Conservation (phyloP, 225 moss, liverwort and hornwort species). For the Marchantia paleacea region DNA sequence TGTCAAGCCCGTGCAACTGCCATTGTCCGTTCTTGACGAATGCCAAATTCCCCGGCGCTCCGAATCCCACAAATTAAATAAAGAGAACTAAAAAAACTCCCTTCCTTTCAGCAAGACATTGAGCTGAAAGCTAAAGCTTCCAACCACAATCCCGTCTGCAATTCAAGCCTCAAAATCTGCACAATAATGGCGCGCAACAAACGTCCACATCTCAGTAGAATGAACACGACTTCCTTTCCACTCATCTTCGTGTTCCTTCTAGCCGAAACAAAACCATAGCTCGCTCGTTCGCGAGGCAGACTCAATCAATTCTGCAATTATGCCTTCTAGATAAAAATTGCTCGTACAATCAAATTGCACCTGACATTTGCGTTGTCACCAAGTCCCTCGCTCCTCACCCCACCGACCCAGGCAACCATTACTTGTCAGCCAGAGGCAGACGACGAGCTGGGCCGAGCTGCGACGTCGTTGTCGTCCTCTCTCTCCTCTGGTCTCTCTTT, state of each 20-base stretch:
- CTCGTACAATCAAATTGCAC: neutral
- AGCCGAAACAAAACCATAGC: neutral
- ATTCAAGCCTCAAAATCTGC: neutral
- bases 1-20: slow-evolving; percentile 20
- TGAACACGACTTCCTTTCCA: neutral
- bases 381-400: neutral
- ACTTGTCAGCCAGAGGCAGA: neutral
- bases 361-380: neutral
- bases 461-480: no score
- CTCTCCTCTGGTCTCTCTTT: no score
- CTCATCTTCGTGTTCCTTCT: neutral
- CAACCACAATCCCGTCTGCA: neutral
- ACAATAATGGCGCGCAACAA: no score
- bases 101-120: neutral
- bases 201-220: neutral
- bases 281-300: neutral
- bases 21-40: slow-evolving; percentile 1
- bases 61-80: neutral
- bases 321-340: no score
- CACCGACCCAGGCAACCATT: no score
- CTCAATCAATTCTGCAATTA: neutral
- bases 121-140: neutral
- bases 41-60: neutral
- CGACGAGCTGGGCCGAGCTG: neutral
- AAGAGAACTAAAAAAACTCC: neutral